These are phyloP conservation scores for Xylaria sp. DNA, from an alignment of 2,329 filamentous ascomycete genomes.

Conservation along the genomic window DNA sequence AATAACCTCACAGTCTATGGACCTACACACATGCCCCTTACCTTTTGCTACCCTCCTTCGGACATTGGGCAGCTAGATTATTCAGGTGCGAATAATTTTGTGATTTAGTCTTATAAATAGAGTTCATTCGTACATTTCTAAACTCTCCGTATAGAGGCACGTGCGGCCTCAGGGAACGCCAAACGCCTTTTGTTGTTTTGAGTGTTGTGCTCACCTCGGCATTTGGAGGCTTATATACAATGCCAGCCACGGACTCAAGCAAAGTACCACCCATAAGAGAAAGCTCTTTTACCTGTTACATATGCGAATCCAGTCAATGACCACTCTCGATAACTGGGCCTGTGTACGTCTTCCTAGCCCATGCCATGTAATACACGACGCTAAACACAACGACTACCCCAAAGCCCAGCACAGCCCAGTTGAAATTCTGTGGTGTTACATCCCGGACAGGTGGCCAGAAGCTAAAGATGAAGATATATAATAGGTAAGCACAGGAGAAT, in stretches of 20 bases:
- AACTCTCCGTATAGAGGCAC: neutral
- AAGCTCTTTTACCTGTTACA: neutral
- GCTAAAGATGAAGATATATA: constrained; percentile 43
- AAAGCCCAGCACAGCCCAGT: constrained; percentile 41
- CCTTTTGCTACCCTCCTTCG: neutral
- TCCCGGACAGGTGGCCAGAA: constrained; percentile 41
- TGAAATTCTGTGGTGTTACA: constrained; percentile 42
- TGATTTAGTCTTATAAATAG: no score
- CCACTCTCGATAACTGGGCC: constrained; percentile 39
- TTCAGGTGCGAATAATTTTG: no score
- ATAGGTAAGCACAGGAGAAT: constrained; percentile 39
- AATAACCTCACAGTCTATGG: neutral
- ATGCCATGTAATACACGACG: constrained; percentile 43
- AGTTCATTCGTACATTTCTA: no score
- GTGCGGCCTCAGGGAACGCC: neutral
- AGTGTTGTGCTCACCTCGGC: neutral
- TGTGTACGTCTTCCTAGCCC: constrained; percentile 40
- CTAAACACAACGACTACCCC: constrained; percentile 40
- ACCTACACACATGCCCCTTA: neutral
- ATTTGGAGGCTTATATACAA: constrained; percentile 4
- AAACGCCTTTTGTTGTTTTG: neutral
- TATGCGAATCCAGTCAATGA: constrained; percentile 6
- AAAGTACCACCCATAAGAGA: neutral
- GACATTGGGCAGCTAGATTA: neutral
- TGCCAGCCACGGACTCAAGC: neutral